Base-by-base conservation (phyloP, 1,139 yeast species). In the Magnusiomyces suaveolens region DNA sequence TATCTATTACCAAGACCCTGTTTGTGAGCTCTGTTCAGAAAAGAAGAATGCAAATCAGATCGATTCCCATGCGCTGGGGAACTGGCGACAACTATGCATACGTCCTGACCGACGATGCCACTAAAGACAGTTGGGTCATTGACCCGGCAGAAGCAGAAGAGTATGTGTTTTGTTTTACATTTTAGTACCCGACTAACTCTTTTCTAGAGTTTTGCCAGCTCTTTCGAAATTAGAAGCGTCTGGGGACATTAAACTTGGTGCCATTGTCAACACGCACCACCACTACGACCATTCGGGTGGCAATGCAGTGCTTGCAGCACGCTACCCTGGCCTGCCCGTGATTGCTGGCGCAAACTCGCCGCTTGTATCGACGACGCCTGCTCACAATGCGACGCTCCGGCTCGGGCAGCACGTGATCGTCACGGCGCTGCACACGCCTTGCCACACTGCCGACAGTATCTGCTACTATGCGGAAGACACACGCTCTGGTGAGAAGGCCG, bases 211-310 rank as follows among this genome's bases (percentile, higher is more conserved):
- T 12, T 57, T 70, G 16, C 74, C 75, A 3, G 76, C 75, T 1
- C 54, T 75, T 29, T 70, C 75, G 36, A 66, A 69, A 51, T 64
- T 76, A 56, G 64, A 66, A 26, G 57, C 65, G 1, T 54, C 62
- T 16, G 75, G 74, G 38, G 66, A 69, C 51, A 62, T 72, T 20
- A 71, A 75, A 39, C 72, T 90, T 56, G 75, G 76, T 52, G 89
- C 92, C 1, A 84, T 92, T 58, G 95, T 87, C 54, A 92, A 92
- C 68, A 92, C 98, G 1, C 98, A 92, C 66, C 97, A 94, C 67
- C 98, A 92, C 68, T 80, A 82, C 63, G 99, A 92, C 66, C 98
- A 92, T 70, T 77, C 97, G 1, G 96, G 87, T 24, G 99, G 99
- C 1, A 92, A 92, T 66, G 69, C 72, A 36, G 74, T 71, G 26